Evolutionary conservation across 306 rosid species (phyloP).

Genomic region (Cicer yamashitae): DNA sequence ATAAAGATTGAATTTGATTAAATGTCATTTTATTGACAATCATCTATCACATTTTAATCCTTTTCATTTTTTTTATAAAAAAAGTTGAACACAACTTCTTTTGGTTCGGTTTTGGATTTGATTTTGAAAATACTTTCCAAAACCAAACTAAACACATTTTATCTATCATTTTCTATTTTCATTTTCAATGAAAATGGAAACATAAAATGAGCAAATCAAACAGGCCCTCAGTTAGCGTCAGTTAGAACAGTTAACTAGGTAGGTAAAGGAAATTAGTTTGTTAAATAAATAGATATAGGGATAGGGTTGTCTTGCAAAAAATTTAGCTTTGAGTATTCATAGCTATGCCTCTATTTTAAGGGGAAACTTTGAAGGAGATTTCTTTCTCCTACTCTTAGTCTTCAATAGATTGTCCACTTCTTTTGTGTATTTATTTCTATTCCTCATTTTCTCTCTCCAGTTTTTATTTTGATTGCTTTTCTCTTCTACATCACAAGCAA

Average conservation of each 20-base stretch:
- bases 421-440: background rate
- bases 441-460: background rate
- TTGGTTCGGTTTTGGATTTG: background rate
- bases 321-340: background rate
- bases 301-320: background rate
- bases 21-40: background rate
- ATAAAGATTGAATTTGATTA: background rate
- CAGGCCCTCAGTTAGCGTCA: background rate
- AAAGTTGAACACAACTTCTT: background rate
- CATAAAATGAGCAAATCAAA: background rate
- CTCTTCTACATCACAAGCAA: background rate
- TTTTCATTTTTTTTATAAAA: background rate
- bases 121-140: background rate
- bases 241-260: background rate
- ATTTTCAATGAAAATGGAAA: background rate
- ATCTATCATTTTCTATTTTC: background rate
- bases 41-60: background rate
- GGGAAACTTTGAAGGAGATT: background rate
- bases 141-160: background rate
- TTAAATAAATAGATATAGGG: background rate
- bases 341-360: background rate
- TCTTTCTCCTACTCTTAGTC: background rate
- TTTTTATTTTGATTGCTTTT: constrained; percentile 4
- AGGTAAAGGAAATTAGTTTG: background rate
- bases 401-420: background rate